Percentiles rank a stretch among this genome's conserved stretches.
phyloP scores from a whole-genome alignment of 768 basidiomycete species.

The Tephrocybe sp. region DNA sequence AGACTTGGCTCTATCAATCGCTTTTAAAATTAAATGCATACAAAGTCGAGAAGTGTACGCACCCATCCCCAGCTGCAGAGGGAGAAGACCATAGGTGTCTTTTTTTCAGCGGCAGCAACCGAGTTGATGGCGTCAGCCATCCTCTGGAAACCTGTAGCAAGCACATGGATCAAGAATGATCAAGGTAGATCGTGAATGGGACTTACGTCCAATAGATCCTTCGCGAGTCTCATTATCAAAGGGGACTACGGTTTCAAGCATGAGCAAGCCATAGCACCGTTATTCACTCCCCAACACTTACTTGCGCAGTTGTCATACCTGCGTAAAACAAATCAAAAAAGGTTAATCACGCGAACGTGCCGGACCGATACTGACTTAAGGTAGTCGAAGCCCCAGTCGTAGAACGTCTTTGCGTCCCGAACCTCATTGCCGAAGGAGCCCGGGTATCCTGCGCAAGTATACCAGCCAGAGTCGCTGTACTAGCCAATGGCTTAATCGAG shows the following conservation, averaged over 20 bases:
- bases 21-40: not conserved
- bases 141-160: slow-evolving; percentile 40
- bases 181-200: not conserved
- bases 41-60: slow-evolving; percentile 16
- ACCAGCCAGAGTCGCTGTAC: slow-evolving; percentile 67
- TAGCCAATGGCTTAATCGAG: slow-evolving; percentile 19
- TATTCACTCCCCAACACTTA: too few species aligned
- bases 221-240: slow-evolving; percentile 56
- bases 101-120: slow-evolving; percentile 44
- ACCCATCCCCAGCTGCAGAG: slow-evolving; percentile 71
- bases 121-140: slow-evolving; percentile 59
- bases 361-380: slow-evolving; percentile 46
- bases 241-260: slow-evolving; percentile 38
- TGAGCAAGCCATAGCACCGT: too few species aligned
- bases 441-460: slow-evolving; percentile 66
- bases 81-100: slow-evolving; percentile 54
- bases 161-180: not conserved
- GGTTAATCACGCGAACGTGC: not conserved
- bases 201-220: slow-evolving; percentile 56
- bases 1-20: slow-evolving; percentile 48
- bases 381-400: slow-evolving; percentile 68
- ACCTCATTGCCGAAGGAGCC: slow-evolving; percentile 63
- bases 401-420: slow-evolving; percentile 56
- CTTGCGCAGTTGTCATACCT: slow-evolving; percentile 59
- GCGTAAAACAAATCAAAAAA: not conserved